A percentile compares a stretch with the other conserved stretches of the same genome.
These are phyloP conservation scores for Sinapis alba DNA, from an alignment of 441 rosid genomes.

Conservation along the genomic window DNA sequence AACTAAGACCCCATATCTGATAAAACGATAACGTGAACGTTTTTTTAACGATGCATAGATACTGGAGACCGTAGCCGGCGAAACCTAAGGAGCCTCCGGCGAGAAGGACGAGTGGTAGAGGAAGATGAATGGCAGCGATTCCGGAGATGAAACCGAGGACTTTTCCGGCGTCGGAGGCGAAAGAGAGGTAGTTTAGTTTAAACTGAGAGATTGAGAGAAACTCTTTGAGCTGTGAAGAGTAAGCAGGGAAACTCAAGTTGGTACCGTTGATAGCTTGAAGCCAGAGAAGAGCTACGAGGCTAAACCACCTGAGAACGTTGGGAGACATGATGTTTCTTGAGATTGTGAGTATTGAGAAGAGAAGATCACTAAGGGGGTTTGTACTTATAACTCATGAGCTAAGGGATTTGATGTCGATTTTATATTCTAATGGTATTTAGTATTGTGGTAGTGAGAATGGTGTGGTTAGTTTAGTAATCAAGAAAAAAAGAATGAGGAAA, in stretches of 20 bases:
- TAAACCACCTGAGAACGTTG: constrained; percentile 59
- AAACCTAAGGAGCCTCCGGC: constrained; percentile 66
- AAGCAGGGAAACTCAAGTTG: constrained; percentile 82
- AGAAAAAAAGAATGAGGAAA: background rate
- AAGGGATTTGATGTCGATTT: background rate
- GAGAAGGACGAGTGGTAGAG: constrained; percentile 74
- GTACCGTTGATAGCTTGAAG: constrained; percentile 80
- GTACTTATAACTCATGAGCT: background rate
- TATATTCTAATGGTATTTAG: background rate
- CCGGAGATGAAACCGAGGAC: constrained; percentile 82
- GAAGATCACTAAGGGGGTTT: background rate
- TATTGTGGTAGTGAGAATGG: background rate
- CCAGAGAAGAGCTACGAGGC: constrained; percentile 77
- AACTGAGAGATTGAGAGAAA: constrained; percentile 74
- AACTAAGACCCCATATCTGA: constrained; percentile 60
- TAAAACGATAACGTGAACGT: constrained; percentile 52
- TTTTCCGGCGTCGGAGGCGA: constrained; percentile 91
- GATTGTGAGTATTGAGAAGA: background rate
- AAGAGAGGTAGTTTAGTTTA: constrained; percentile 80
- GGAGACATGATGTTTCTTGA: constrained; percentile 42
- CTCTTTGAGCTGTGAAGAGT: constrained; percentile 78
- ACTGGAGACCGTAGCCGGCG: constrained; percentile 76
- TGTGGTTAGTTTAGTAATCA: background rate
- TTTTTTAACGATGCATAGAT: constrained; percentile 56
- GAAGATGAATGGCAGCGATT: constrained; percentile 67